Percentiles rank a stretch among this genome's conserved stretches.
These are phyloP conservation scores for Nadsonia fulvescens DNA, from an alignment of 805 yeast species.

Conservation along the genomic window DNA sequence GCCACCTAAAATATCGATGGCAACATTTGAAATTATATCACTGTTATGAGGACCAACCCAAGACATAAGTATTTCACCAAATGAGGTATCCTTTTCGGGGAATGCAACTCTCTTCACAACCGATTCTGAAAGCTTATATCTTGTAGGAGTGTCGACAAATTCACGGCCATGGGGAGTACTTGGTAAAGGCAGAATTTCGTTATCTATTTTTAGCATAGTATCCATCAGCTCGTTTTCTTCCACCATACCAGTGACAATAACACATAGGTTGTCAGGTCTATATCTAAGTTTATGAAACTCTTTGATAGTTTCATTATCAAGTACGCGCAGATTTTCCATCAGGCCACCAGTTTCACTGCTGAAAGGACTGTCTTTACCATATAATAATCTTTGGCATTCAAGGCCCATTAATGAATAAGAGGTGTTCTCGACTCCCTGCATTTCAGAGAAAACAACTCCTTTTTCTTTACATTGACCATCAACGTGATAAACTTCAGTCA, in stretches of 20 bases:
- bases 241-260: slow-evolving; percentile 75
- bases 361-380: slow-evolving; percentile 52
- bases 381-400: slow-evolving; percentile 21
- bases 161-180: slow-evolving; percentile 37
- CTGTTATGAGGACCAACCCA: slow-evolving; percentile 67
- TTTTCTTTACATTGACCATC: slow-evolving; percentile 83
- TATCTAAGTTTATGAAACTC: slow-evolving; percentile 56
- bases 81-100: slow-evolving; percentile 77
- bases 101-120: slow-evolving; percentile 42
- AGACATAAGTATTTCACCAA: slow-evolving; percentile 54
- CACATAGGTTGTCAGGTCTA: slow-evolving; percentile 67
- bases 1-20: slow-evolving; percentile 49
- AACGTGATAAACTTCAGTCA: slow-evolving; percentile 87
- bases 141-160: slow-evolving; percentile 46
- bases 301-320: slow-evolving; percentile 58
- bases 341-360: slow-evolving; percentile 90
- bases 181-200: slow-evolving; percentile 24
- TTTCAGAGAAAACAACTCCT: slow-evolving; percentile 93
- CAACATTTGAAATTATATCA: slow-evolving; percentile 38
- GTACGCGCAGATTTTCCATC: slow-evolving; percentile 51
- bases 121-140: slow-evolving; percentile 24
- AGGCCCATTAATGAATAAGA: slow-evolving; percentile 49
- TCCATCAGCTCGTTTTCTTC: slow-evolving; percentile 52
- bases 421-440: slow-evolving; percentile 82
- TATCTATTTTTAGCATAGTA: slow-evolving; percentile 45